Evolutionary conservation across 495 filamentous ascomycete genomes (phyloP), one percentile per base, ranked within the genome.

Genomic region (Elasticomyces elasticus): DNA sequence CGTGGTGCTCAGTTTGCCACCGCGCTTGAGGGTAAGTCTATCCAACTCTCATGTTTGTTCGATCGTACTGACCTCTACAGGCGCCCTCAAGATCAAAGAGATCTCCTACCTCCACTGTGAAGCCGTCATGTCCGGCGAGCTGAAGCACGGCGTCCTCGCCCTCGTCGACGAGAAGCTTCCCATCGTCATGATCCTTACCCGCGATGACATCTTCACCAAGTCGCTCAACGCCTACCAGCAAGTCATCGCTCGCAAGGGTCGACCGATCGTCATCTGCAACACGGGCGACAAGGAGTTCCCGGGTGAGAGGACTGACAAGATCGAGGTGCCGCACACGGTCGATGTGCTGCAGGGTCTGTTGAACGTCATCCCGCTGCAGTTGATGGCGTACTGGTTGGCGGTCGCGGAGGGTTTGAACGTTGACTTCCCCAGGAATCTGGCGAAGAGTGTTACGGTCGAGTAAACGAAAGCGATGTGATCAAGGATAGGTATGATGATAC

Each of bases 31-130:
- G 92, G 92, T 80, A 58, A 67, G 74, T 54, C 28, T 11, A 37
- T n/a, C 35, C 1, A 42, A 42, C 44, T 28, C 28, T 15, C 33
- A 44, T 25, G 4, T 38, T n/a, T 31, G 28, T 19, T 19, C 22
- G 33, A 33, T 20, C 15, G 50, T 54, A 40, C 35, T 40, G 19
- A 40, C 35, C 12, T 17, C 43, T 54, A 47, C 50, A 82, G 79
- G 80, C 67, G 92, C 92, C 44, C 77, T 98, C 31, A 98, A 98
- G 76, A 98, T 98, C 67, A 98, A 98, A 79, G 92, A 98, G 74
- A 98, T 98, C 61, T 97, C 92, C 42, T 98, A 98, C 69, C 85
- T 98, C 47, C 92, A 98, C 69, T 98, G 92, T 69, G 92, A 98
- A 75, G 92, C 92, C 65, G 92, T 98, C 71, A 98, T 98, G 92